Percentiles rank a stretch among this genome's conserved stretches.
These are phyloP conservation scores for Penicillium oxalicum DNA, from an alignment of 2,329 filamentous ascomycete genomes.

Conservation along the genomic window DNA sequence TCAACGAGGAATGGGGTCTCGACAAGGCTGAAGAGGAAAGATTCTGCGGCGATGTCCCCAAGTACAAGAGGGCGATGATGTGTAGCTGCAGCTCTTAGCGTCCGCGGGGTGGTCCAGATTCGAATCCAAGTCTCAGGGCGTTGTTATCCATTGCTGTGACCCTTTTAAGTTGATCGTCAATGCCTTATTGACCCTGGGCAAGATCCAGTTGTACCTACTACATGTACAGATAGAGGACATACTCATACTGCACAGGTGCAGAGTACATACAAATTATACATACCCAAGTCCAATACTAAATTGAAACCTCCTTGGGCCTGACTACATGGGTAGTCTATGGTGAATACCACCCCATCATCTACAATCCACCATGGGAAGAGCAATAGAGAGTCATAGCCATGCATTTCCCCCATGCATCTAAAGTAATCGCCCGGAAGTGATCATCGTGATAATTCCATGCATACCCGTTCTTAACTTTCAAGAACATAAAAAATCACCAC, in stretches of 20 bases:
- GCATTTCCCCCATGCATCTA: conserved; percentile 16
- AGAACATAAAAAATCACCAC: conserved; percentile 23
- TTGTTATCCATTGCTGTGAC: background rate
- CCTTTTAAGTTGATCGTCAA: no score
- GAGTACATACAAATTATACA: no score
- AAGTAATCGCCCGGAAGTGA: conserved; percentile 14
- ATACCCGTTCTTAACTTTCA: conserved; percentile 17
- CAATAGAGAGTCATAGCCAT: conserved; percentile 11
- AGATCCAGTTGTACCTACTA: no score
- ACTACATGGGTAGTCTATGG: no score
- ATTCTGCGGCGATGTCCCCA: conserved; percentile 81
- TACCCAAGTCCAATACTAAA: no score
- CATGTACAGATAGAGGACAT: no score
- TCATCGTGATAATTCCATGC: conserved; percentile 14
- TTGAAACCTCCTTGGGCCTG: no score
- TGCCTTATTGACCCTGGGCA: no score
- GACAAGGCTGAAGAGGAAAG: conserved; percentile 69
- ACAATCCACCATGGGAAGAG: background rate
- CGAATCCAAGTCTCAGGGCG: background rate
- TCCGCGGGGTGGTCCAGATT: background rate
- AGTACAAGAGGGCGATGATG: conserved; percentile 71
- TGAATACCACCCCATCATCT: background rate
- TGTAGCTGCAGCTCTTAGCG: conserved; percentile 84
- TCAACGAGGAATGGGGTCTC: conserved; percentile 61
- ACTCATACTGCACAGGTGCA: no score